phyloP scores from a whole-genome alignment of 1,284 basidiomycete species.

The Neolentinus lepideus region DNA sequence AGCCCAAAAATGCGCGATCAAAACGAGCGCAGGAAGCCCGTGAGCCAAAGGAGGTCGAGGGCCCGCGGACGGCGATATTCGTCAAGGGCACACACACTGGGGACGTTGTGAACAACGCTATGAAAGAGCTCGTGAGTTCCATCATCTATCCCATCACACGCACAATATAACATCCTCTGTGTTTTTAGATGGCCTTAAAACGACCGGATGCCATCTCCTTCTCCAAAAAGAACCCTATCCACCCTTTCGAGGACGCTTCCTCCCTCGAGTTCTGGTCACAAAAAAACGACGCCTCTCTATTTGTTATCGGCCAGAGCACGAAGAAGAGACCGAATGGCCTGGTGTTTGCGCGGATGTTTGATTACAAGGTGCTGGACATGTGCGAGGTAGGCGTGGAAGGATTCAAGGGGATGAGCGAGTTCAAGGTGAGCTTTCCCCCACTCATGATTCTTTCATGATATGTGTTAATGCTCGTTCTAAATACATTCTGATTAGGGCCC shows the following conservation, averaged over 20 bases:
- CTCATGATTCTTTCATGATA: too few species aligned
- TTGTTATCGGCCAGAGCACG: constrained; percentile 85
- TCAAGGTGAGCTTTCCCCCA: constrained; percentile 70
- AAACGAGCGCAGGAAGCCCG: constrained; percentile 88
- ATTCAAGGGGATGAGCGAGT: constrained; percentile 72
- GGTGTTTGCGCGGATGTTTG: constrained; percentile 84
- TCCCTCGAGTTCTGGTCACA: constrained; percentile 89
- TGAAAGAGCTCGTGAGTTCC: constrained; percentile 80
- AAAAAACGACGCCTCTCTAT: constrained; percentile 95
- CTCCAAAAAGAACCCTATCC: constrained; percentile 89
- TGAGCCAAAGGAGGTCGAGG: constrained; percentile 87
- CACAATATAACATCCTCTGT: neutral
- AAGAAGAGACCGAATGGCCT: constrained; percentile 94
- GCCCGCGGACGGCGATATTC: constrained; percentile 79
- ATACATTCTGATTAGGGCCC: too few species aligned
- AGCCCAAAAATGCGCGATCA: constrained; percentile 96
- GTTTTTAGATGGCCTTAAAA: constrained; percentile 79
- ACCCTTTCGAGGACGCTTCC: constrained; percentile 84
- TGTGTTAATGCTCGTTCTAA: too few species aligned
- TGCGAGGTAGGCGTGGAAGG: constrained; percentile 86
- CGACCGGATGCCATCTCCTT: constrained; percentile 87
- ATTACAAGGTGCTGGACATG: constrained; percentile 89
- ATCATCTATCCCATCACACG: neutral
- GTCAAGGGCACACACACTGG: constrained; percentile 86
- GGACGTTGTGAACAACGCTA: constrained; percentile 70